Percentiles rank a stretch among this genome's conserved stretches.
Conservation (phyloP, 2,329 filamentous ascomycete species). For the Aspergillus tamarii region DNA sequence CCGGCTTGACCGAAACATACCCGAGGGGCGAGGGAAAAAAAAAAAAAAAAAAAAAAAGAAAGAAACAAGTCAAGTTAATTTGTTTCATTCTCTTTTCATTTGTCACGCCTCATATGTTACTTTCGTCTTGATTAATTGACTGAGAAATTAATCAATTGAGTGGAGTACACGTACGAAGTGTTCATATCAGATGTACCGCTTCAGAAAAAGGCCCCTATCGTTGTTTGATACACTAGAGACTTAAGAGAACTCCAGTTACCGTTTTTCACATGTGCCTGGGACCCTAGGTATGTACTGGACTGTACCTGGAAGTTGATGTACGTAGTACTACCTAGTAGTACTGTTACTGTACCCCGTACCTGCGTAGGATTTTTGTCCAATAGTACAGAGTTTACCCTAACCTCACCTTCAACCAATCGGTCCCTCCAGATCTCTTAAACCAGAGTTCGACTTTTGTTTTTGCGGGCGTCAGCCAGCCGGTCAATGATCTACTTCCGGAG, state of each 20-base stretch:
- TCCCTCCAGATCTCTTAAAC: not conserved
- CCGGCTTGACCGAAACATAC: not conserved
- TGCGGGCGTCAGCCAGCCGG: not conserved
- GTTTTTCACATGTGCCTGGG: too few relatives aligned
- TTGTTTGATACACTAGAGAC: too few relatives aligned
- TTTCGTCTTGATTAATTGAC: not conserved
- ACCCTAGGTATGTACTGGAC: too few relatives aligned
- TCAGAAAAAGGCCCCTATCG: too few relatives aligned
- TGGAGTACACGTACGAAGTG: not conserved
- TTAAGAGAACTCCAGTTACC: too few relatives aligned
- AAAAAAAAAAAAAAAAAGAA: too few relatives aligned
- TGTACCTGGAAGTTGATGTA: too few relatives aligned
- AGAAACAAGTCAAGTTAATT: not conserved
- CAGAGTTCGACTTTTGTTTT: not conserved
- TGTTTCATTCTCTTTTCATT: not conserved
- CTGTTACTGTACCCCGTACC: too few relatives aligned
- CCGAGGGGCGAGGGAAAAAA: not conserved
- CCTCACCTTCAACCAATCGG: not conserved
- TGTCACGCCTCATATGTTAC: not conserved
- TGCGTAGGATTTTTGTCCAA: too few relatives aligned
- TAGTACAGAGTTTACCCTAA: not conserved
- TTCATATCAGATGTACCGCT: not conserved
- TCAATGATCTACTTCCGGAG: not conserved
- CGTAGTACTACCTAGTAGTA: too few relatives aligned
- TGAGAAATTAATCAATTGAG: not conserved